Conservation (phyloP, 768 basidiomycete genomes). For the Thelephora ganbajun region DNA sequence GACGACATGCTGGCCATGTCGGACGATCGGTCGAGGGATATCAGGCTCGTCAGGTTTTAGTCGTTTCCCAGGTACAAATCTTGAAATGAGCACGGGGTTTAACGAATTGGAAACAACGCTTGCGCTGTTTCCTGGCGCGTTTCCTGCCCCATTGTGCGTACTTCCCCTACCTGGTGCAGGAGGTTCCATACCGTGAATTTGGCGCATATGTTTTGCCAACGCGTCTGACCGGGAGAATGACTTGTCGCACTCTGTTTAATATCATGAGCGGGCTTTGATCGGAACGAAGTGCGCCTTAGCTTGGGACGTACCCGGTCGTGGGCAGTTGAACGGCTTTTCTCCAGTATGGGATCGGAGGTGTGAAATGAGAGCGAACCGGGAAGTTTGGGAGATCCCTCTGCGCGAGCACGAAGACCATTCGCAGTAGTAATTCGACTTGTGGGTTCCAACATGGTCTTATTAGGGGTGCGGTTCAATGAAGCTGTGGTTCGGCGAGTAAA, state of each 20-base stretch:
- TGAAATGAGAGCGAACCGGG: slow-evolving; percentile 79
- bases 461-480: neutral
- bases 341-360: slow-evolving; percentile 90
- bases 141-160: slow-evolving; percentile 18
- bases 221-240: slow-evolving; percentile 93
- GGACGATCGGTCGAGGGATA: neutral
- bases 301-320: slow-evolving; percentile 51
- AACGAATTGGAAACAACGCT: slow-evolving; percentile 24
- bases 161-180: slow-evolving; percentile 55
- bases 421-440: slow-evolving; percentile 79
- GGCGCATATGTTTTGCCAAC: slow-evolving; percentile 82
- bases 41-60: neutral
- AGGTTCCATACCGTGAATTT: slow-evolving; percentile 69
- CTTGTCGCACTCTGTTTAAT: slow-evolving; percentile 72
- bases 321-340: slow-evolving; percentile 84
- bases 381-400: slow-evolving; percentile 72
- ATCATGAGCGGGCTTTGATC: neutral
- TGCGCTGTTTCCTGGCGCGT: slow-evolving; percentile 21
- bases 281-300: neutral
- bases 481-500: neutral
- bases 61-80: neutral
- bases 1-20: neutral
- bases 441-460: slow-evolving; percentile 67
- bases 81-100: neutral
- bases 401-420: slow-evolving; percentile 79